phyloP scores from a whole-genome alignment of 345 rosid species.

The Camelina laxa region DNA sequence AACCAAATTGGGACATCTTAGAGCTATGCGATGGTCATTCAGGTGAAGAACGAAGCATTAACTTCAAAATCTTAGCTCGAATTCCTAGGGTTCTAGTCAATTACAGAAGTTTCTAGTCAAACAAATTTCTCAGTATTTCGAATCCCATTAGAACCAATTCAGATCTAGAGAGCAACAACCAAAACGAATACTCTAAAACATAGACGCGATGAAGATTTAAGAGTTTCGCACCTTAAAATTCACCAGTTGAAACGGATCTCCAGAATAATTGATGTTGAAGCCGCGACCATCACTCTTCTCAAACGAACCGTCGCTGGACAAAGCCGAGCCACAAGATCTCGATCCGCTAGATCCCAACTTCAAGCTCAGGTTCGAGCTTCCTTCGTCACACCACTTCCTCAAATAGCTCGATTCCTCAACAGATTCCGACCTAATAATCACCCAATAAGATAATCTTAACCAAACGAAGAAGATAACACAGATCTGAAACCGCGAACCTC shows the following conservation, averaged over 20 bases:
- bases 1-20: background rate
- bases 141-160: slow-evolving; percentile 1
- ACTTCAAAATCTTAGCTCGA: background rate
- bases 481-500: slow-evolving; percentile 7
- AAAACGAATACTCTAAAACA: slow-evolving; percentile 27
- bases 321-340: slow-evolving; percentile 50
- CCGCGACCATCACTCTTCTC: slow-evolving; percentile 18
- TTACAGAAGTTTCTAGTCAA: background rate
- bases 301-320: slow-evolving; percentile 52
- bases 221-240: slow-evolving; percentile 60
- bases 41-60: background rate
- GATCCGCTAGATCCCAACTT: slow-evolving; percentile 44
- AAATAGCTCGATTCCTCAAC: slow-evolving; percentile 30
- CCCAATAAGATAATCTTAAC: background rate
- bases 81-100: too few species aligned
- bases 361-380: slow-evolving; percentile 53
- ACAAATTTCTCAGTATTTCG: background rate
- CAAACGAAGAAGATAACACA: background rate
- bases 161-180: slow-evolving; percentile 22
- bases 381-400: slow-evolving; percentile 39
- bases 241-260: slow-evolving; percentile 35
- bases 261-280: slow-evolving; percentile 13
- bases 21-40: slow-evolving; percentile 5
- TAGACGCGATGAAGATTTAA: slow-evolving; percentile 21
- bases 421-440: slow-evolving; percentile 24